Base-by-base conservation (phyloP, 768 basidiomycete species). In the Leccinum longicurvipes region DNA sequence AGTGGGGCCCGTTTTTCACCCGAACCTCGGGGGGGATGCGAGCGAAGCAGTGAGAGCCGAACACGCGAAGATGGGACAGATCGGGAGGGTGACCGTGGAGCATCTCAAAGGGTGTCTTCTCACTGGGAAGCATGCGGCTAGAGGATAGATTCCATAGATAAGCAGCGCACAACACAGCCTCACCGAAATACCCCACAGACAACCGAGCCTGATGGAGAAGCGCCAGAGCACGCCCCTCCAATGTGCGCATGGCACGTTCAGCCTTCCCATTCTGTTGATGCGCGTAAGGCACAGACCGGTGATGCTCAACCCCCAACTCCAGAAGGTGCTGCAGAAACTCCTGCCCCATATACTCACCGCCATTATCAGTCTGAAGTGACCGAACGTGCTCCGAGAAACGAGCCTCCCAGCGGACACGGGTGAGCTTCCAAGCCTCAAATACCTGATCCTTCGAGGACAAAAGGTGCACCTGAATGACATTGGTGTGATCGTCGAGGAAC, bases 181-280 rank as follows among this genome's bases (percentile, higher is more conserved):
- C 50, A 0, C 56, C 59, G 17, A 74, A 27, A 4, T 46, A 46
- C 1, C 45, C 45, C 4, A 24, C 25, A 1, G 45, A 46, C 4
- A 46, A 8, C 0, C 12, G 23, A 9, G 45, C 45, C 45, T 46
- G 45, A 27, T 14, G n/a, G 5, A 42, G 14, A 14, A 15, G 6
- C 1, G 24, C 44, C 5, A 27, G 25, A 4, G 24, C 11, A 6
- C 14, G 44, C 6, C 14, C 44, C 44, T 46, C 44, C 11, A 46
- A 12, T 6, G 24, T 46, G 5, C 44, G 14, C 1, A 46, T 62
- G 28, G 64, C 69, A 0, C 66, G 54, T 45, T 74, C 68, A 1
- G 62, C 64, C 34, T 68, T 68, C 0, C 72, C 65, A 56, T 74
- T 74, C 58, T 74, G 71, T 6, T 65, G 63, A 45, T 74, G 69